Base-by-base conservation (phyloP, 2,329 filamentous ascomycete species). In the Macrophomina pseudophaseolina region DNA sequence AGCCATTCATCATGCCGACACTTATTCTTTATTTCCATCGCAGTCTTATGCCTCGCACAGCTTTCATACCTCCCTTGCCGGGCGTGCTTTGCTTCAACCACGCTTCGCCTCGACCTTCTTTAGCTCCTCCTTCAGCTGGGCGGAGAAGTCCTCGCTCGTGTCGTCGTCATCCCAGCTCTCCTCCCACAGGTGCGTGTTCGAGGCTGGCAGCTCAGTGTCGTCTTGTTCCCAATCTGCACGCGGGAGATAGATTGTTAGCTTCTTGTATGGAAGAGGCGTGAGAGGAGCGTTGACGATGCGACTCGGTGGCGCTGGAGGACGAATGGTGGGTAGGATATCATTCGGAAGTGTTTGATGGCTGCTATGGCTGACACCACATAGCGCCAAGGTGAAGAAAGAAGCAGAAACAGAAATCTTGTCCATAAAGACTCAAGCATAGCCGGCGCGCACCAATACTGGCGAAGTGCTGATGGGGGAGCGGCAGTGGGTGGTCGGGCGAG, bases 141-240 rank as follows among this genome's bases (percentile, higher is more conserved):
- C 88, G 12, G 93, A 95, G 79, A 99, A 99, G 76, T 99, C 95
- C 78, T 99, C 95, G 74, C 87, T 95, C 71, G 93, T 95, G 81
- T 98, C 95, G 78, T 98, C 94, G 76, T 99, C 95, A 77, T 99
- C 95, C 95, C 95, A 99, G 85, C 93, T 97, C 85, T 99, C 95
- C 81, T 99, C 95, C 95, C 95, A 99, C 65, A 99, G 84, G 82
- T 98, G 94, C 78, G 89, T 87, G 75, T 89, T 90, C 83, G 88
- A 88, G 74, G 86, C 85, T 66, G 91, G 91, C 66, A 90, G 90
- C 77, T 97, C 93, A 69, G 92, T 92, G 76, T 97, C 94, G 76
- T 97, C 93, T 79, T 93, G 90, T 64, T 90, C 85, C 95, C 95
- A 99, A 81, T 98, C 95, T 80, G 58, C 4, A 9, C 44, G 6